Percentiles rank a stretch among this genome's conserved stretches.
These are phyloP conservation scores for Ophiostoma ulmi DNA, from an alignment of 2,329 filamentous ascomycete species.

Conservation along the genomic window DNA sequence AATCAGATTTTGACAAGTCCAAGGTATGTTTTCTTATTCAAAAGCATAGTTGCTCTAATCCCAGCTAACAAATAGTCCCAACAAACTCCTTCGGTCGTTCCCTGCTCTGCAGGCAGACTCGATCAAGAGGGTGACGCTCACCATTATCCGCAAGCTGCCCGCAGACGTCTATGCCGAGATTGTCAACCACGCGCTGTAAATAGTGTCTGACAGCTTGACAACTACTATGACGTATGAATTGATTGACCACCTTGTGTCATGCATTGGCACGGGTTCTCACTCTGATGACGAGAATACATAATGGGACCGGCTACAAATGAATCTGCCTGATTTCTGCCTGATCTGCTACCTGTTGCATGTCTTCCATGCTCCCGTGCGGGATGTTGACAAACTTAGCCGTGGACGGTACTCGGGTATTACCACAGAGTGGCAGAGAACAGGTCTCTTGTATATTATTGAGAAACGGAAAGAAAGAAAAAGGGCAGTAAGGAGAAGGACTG, in stretches of 20 bases:
- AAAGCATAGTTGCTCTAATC: not conserved
- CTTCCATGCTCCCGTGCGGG: not conserved
- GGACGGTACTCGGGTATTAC: not conserved
- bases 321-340: not conserved
- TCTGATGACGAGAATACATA: too few relatives aligned
- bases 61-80: constrained; percentile 59
- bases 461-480: not conserved
- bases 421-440: not conserved
- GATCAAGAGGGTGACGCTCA: constrained; percentile 78
- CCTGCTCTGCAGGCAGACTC: constrained; percentile 76
- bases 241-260: too few relatives aligned
- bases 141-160: constrained; percentile 83
- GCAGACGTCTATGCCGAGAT: constrained; percentile 87
- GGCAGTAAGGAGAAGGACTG: not conserved
- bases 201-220: constrained; percentile 26
- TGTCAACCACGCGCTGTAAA: constrained; percentile 74
- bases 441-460: not conserved
- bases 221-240: too few relatives aligned
- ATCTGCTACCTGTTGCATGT: too few relatives aligned
- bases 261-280: too few relatives aligned
- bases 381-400: not conserved
- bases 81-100: constrained; percentile 83
- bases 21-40: constrained; percentile 53
- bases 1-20: constrained; percentile 76
- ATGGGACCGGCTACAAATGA: too few relatives aligned